A percentile compares a stretch with the other conserved stretches of the same genome.
These are phyloP conservation scores for Daldinia eschscholtzii DNA, from an alignment of 2,329 filamentous ascomycete genomes.

Conservation along the genomic window DNA sequence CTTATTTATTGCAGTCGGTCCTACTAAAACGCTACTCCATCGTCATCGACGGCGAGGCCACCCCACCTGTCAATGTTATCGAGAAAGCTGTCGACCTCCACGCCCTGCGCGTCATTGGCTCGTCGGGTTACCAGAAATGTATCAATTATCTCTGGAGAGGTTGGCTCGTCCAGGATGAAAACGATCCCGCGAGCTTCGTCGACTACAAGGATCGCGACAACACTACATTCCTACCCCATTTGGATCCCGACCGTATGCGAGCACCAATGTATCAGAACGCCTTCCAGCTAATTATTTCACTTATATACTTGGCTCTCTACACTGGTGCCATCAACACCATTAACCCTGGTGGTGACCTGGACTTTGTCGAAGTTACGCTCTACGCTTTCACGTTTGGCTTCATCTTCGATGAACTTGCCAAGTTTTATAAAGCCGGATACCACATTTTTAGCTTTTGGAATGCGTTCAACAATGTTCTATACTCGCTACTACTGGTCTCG, in stretches of 20 bases:
- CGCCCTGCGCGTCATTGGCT: constrained; percentile 87
- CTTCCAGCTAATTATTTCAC: constrained; percentile 84
- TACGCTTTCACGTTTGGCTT: constrained; percentile 95
- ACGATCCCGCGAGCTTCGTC: constrained; percentile 89
- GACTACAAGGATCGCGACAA: constrained; percentile 88
- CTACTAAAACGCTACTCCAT: constrained; percentile 92
- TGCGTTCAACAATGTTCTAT: constrained; percentile 88
- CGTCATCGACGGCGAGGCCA: constrained; percentile 76
- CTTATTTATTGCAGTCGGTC: constrained; percentile 83
- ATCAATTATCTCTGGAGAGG: constrained; percentile 93
- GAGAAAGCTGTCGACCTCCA: constrained; percentile 95
- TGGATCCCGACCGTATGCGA: constrained; percentile 95
- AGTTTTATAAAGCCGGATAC: constrained; percentile 93
- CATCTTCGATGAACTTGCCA: constrained; percentile 86
- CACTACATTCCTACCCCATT: constrained; percentile 80
- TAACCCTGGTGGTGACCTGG: constrained; percentile 85
- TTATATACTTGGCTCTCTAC: constrained; percentile 87
- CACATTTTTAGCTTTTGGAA: constrained; percentile 98
- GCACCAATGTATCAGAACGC: constrained; percentile 93
- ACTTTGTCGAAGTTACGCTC: constrained; percentile 83
- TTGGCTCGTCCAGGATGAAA: constrained; percentile 96
- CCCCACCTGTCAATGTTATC: constrained; percentile 85
- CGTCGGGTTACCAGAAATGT: constrained; percentile 95
- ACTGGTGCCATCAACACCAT: constrained; percentile 95
- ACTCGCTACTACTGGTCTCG: constrained; percentile 81